Base-by-base conservation (phyloP, 805 yeast genomes). In the Yamadazyma olivae region DNA sequence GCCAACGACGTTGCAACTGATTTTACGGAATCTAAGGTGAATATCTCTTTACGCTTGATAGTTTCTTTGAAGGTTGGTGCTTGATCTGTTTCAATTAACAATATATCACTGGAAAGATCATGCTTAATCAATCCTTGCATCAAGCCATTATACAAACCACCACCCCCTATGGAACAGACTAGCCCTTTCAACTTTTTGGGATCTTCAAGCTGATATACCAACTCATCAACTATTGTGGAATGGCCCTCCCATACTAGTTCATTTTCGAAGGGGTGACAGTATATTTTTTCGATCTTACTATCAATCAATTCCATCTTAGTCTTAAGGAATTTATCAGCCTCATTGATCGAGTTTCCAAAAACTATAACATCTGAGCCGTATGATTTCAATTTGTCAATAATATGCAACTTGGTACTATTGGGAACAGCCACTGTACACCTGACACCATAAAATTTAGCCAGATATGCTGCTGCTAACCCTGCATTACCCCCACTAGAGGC, bases 401-500 rank as follows among this genome's bases (percentile, higher is more conserved):
- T 51, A 4, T 43, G 45, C n/a, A 39, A 31, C 34, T 56, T 54
- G 6, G 57, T 33, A 18, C 38, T 43, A 8, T 26, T 38, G 1
- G 67, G 67, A 4, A 61, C 45, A 6, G 59, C 64, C 22, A 61
- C 67, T 6, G 64, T 59, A 35, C 67, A 58, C 22, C 44, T 40
- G 5, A 57, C 37, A 6, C 33, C 31, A 35, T 44, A 53, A 33
- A 40, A 38, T 33, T 40, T 46, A 15, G 56, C 45, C 27, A 56
- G 53, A 33, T 52, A 57, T 2, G 65, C 67, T 13, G 64, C 64
- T 7, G 67, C 64, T 22, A 61, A 41, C 2, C 65, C 67, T 1
- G 66, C 67, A 41, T 59, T 61, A 1, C 65, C 66, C 6, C 64
- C 67, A n/a, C 63, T 56, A 1, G 61, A 53, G 2, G 59, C 56